Evolutionary conservation across 2,329 filamentous ascomycete genomes (phyloP).

Genomic region (Verticillium longisporum): DNA sequence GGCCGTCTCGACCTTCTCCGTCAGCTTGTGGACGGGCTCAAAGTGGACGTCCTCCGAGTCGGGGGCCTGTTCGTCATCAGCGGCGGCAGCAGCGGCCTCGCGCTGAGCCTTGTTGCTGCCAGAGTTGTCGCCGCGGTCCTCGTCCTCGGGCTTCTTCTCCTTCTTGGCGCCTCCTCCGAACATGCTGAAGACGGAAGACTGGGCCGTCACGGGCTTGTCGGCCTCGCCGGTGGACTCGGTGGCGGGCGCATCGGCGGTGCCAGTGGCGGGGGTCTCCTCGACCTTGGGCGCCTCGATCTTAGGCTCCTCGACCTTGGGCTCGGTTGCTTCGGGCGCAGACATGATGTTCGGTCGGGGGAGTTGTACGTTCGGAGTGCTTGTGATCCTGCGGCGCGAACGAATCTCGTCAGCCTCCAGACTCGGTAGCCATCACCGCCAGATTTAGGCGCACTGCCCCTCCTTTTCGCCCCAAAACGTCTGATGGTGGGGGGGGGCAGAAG

Average conservation of each 20-base stretch:
- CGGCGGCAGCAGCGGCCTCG: slow-evolving; percentile 48
- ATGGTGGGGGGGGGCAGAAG: neutral
- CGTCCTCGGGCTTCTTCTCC: slow-evolving; percentile 81
- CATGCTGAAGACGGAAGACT: slow-evolving; percentile 86
- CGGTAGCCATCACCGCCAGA: slow-evolving; percentile 2
- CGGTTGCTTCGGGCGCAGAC: slow-evolving; percentile 42
- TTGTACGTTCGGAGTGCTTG: neutral
- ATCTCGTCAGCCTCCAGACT: slow-evolving; percentile 5
- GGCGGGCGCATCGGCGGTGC: slow-evolving; percentile 10
- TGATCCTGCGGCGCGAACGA: slow-evolving; percentile 2
- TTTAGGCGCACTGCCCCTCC: slow-evolving; percentile 6
- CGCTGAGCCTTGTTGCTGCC: slow-evolving; percentile 79
- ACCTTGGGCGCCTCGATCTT: slow-evolving; percentile 30
- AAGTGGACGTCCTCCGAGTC: slow-evolving; percentile 95
- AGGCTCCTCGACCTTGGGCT: slow-evolving; percentile 49
- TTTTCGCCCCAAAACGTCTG: neutral
- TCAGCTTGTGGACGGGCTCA: slow-evolving; percentile 91
- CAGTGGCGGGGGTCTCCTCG: slow-evolving; percentile 15
- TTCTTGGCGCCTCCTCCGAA: slow-evolving; percentile 97
- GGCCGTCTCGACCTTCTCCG: slow-evolving; percentile 94
- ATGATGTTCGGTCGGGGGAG: slow-evolving; percentile 24
- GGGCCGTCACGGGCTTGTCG: slow-evolving; percentile 39
- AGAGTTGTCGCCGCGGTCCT: slow-evolving; percentile 78
- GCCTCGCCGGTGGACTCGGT: slow-evolving; percentile 13
- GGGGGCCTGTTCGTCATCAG: slow-evolving; percentile 67